A percentile compares a stretch with the other conserved stretches of the same genome.
These are phyloP conservation scores for Rhizophora apiculata DNA, from an alignment of 345 rosid genomes.

Conservation along the genomic window DNA sequence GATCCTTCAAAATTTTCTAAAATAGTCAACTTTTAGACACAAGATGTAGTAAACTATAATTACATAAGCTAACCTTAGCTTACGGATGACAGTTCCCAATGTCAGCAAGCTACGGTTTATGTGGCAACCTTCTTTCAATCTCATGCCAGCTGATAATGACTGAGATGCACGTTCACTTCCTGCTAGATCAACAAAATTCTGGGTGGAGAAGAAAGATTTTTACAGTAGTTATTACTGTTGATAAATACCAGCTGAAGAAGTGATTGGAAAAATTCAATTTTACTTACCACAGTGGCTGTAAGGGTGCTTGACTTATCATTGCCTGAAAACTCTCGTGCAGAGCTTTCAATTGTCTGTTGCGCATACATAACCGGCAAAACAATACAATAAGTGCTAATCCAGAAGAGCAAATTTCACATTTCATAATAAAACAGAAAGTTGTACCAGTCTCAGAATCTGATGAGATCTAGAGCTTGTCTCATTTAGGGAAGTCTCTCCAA, in stretches of 20 bases:
- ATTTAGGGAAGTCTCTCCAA: constrained; percentile 89
- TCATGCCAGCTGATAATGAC: constrained; percentile 72
- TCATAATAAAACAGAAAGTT: constrained; percentile 14
- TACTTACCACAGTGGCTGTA: constrained; percentile 72
- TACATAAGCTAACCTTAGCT: constrained; percentile 64
- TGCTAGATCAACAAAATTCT: constrained; percentile 92
- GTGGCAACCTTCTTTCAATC: constrained; percentile 96
- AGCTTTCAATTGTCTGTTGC: constrained; percentile 78
- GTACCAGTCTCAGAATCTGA: constrained; percentile 91
- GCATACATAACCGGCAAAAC: constrained; percentile 8
- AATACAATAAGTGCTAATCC: constrained; percentile 2
- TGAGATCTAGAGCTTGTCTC: constrained; percentile 96
- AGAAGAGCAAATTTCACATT: constrained; percentile 4
- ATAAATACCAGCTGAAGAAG: constrained; percentile 4
- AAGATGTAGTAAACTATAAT: neutral
- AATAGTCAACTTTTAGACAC: neutral
- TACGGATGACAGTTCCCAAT: constrained; percentile 91
- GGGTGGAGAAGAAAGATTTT: constrained; percentile 21
- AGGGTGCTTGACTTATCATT: constrained; percentile 68
- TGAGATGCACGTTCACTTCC: constrained; percentile 99
- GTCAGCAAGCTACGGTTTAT: constrained; percentile 90
- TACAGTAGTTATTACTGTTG: constrained; percentile 2
- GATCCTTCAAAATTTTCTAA: neutral
- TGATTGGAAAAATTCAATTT: constrained; percentile 1
- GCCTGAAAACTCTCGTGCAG: constrained; percentile 56